These are phyloP conservation scores for Ballota nigra DNA, from an alignment of 257 asterid species.

Conservation along the genomic window DNA sequence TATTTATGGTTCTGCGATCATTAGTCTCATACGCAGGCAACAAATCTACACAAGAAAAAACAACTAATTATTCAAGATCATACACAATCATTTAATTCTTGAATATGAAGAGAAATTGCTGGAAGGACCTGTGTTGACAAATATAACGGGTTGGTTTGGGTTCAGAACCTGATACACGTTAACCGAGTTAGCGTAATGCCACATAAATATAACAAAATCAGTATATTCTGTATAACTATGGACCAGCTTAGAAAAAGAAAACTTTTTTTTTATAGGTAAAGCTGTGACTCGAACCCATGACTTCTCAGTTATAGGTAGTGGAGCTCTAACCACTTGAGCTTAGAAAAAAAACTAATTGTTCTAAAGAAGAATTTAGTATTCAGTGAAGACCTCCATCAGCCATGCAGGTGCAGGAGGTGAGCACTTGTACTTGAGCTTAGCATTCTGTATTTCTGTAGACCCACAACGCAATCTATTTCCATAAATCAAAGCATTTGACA, in stretches of 20 bases:
- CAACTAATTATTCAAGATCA: conserved; percentile 18
- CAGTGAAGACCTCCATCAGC: conserved; percentile 63
- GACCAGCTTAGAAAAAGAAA: neutral
- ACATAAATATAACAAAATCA: neutral
- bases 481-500: conserved; percentile 90
- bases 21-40: conserved; percentile 74
- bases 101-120: conserved; percentile 17
- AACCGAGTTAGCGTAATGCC: conserved; percentile 23
- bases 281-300: too few relatives aligned
- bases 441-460: conserved; percentile 72
- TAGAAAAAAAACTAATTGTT: too few relatives aligned
- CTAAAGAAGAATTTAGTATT: too few relatives aligned
- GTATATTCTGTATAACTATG: neutral
- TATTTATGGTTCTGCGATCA: conserved; percentile 63
- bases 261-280: too few relatives aligned
- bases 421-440: conserved; percentile 59
- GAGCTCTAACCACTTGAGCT: too few relatives aligned
- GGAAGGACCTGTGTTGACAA: conserved; percentile 78
- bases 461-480: conserved; percentile 90
- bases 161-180: conserved; percentile 57
- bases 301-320: too few relatives aligned
- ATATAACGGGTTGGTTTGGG: conserved; percentile 74
- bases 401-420: conserved; percentile 61
- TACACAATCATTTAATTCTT: neutral
- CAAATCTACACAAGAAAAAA: conserved; percentile 44